A percentile compares a stretch with the other conserved stretches of the same genome.
Conservation (phyloP, 1,284 basidiomycete species). For the Chalciporus sp. region DNA sequence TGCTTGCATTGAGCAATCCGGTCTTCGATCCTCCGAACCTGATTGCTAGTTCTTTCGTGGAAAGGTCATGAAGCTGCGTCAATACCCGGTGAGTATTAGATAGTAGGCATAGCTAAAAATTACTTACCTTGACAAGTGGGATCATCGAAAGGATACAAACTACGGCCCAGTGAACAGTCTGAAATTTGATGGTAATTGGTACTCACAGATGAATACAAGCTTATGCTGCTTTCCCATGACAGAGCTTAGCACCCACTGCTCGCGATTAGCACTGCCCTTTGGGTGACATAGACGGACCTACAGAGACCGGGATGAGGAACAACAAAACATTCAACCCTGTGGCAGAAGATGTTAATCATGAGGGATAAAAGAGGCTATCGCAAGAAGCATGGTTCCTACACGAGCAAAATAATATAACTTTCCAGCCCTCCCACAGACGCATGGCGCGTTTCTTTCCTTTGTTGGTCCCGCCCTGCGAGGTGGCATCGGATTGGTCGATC, state of each 20-base stretch:
- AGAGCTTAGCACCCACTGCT: constrained; percentile 66
- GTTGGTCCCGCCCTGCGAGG: not conserved
- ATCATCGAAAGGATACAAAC: constrained; percentile 69
- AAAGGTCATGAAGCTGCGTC: constrained; percentile 73
- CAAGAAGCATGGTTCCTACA: constrained; percentile 43
- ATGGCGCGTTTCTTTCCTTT: constrained; percentile 10
- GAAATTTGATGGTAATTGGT: not conserved
- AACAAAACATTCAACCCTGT: constrained; percentile 70
- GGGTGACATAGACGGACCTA: constrained; percentile 34
- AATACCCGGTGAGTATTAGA: constrained; percentile 9
- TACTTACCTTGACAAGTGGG: constrained; percentile 77
- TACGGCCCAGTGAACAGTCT: constrained; percentile 28
- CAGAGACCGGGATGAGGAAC: constrained; percentile 60
- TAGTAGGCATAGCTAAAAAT: constrained; percentile 1
- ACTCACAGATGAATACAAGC: constrained; percentile 66
- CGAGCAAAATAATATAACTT: constrained; percentile 53
- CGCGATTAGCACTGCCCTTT: not conserved
- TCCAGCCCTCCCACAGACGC: constrained; percentile 52
- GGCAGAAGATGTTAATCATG: not conserved
- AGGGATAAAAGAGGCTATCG: not conserved
- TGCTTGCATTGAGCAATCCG: constrained; percentile 80
- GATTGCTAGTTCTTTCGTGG: constrained; percentile 73
- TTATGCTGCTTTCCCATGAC: constrained; percentile 57
- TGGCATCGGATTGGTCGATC: constrained; percentile 2
- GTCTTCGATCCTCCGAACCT: constrained; percentile 78